Evolutionary conservation across 495 filamentous ascomycete species (phyloP), one percentile per base, ranked within the genome.

Genomic region (Neurospora sp.): DNA sequence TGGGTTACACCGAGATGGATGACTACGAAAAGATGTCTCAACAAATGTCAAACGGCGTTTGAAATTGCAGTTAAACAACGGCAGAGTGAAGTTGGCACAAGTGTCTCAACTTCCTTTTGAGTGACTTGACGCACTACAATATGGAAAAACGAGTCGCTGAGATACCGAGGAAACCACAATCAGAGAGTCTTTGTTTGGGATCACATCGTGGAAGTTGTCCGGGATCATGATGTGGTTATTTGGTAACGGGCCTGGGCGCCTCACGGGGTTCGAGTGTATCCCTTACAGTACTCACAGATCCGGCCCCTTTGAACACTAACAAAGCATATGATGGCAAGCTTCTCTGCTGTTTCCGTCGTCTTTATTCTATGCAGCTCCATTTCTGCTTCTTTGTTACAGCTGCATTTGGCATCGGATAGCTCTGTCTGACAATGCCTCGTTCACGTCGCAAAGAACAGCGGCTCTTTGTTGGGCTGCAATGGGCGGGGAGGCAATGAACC

Each of bases 361-460:
- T 71, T 86, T 2, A 76, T 77, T 38, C 72, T 81, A 3, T 84
- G 85, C 68, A 83, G 84, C 37, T 81, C 79, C 74, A 69, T 86
- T 8, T 35, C 22, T 0, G 8, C 53, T 65, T 14, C 53, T 65
- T 65, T 65, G 53, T 65, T 65, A 37, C 14, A 65, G 53, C 53
- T 35, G 27, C 53, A 65, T 65, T 65, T 65, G 53, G 53, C 53
- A 65, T 65, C 53, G 22, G 53, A 18, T 18, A 65, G 53, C 27
- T 65, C 27, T 37, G 27, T 35, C 47, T 18, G 31, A 65, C 53
- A 65, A 65, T 65, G 53, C 27, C 53, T 65, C 53, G 22, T 31
- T 65, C 14, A 35, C 53, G 3, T 37, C 6, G 53, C 53, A 65
- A 65, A 65, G 53, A 74, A 78, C 16, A 73, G 69, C 14, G 82